These are phyloP conservation scores for Teratosphaeria zuluensis DNA, from an alignment of 2,329 filamentous ascomycete genomes.

Conservation along the genomic window DNA sequence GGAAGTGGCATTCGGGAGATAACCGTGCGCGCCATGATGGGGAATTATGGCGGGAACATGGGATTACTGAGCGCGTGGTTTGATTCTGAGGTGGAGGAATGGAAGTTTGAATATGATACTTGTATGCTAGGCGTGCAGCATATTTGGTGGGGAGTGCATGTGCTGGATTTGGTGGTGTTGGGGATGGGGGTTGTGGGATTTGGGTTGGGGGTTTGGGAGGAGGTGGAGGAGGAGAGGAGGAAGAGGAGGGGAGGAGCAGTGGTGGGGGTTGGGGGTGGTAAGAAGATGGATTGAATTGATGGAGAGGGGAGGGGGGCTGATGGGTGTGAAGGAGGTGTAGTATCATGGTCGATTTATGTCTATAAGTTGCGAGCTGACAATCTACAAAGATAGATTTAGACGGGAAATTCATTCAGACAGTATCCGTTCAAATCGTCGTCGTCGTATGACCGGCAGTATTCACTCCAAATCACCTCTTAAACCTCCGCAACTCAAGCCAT, in stretches of 20 bases:
- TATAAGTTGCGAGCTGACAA: too few species aligned
- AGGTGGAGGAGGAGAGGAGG: not conserved
- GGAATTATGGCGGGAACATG: constrained; percentile 83
- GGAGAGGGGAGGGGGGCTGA: too few species aligned
- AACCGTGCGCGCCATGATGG: constrained; percentile 98
- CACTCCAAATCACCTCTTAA: constrained; percentile 31
- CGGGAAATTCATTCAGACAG: too few species aligned
- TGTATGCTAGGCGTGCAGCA: constrained; percentile 80
- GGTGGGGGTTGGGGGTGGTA: not conserved
- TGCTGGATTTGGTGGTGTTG: constrained; percentile 51
- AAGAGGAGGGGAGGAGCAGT: not conserved
- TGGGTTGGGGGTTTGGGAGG: constrained; percentile 1
- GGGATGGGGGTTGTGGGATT: constrained; percentile 17
- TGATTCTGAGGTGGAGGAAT: constrained; percentile 60
- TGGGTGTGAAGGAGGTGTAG: too few species aligned
- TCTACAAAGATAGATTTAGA: too few species aligned
- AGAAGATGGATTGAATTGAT: not conserved
- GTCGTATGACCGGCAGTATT: not conserved
- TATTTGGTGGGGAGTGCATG: constrained; percentile 86
- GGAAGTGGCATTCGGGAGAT: constrained; percentile 63
- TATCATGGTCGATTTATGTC: too few species aligned
- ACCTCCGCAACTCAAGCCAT: constrained; percentile 41
- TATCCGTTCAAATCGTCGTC: not conserved
- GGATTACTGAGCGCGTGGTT: constrained; percentile 87
- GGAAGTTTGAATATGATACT: constrained; percentile 70